A percentile compares a stretch with the other conserved stretches of the same genome.
Evolutionary conservation across 192 early-diverging fungal genomes (phyloP).

Genomic region (Lobosporangium transversale): DNA sequence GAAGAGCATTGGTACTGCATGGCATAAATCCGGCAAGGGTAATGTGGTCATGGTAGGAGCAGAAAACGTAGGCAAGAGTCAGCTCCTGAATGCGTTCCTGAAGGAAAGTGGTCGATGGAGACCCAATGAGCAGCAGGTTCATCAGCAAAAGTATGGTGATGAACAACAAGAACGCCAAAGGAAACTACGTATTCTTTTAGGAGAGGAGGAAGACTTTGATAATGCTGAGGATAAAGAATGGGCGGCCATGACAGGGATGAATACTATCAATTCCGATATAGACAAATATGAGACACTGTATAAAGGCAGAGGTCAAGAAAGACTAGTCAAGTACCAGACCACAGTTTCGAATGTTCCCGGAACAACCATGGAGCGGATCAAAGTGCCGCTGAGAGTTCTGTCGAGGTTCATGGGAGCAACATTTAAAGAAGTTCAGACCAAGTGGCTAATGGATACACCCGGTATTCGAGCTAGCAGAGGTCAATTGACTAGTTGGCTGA

Average conservation of each 20-base stretch:
- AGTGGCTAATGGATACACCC: constrained; percentile 45
- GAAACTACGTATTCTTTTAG: constrained; percentile 23
- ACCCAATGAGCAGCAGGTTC: constrained; percentile 9
- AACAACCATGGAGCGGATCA: constrained; percentile 37
- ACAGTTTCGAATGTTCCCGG: constrained; percentile 51
- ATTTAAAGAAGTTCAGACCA: constrained; percentile 27
- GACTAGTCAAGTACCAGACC: constrained; percentile 22
- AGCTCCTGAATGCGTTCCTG: constrained; percentile 44
- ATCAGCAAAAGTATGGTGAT: background rate
- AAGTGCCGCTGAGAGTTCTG: constrained; percentile 33
- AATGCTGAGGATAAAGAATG: constrained; percentile 24
- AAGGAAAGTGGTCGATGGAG: constrained; percentile 35
- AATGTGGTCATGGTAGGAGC: constrained; percentile 47
- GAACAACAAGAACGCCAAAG: constrained; percentile 19
- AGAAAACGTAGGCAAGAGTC: constrained; percentile 46
- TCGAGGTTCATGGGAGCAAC: constrained; percentile 16
- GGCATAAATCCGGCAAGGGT: constrained; percentile 26
- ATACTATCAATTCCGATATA: constrained; percentile 12
- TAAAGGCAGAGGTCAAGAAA: constrained; percentile 27
- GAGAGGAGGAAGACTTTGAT: background rate
- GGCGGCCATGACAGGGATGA: constrained; percentile 28
- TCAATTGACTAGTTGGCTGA: constrained; percentile 32
- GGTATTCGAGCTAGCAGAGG: constrained; percentile 23
- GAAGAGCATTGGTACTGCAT: constrained; percentile 23
- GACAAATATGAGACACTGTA: constrained; percentile 32